Conservation (phyloP, 2,329 filamentous ascomycete genomes). For the Alternaria sp. region DNA sequence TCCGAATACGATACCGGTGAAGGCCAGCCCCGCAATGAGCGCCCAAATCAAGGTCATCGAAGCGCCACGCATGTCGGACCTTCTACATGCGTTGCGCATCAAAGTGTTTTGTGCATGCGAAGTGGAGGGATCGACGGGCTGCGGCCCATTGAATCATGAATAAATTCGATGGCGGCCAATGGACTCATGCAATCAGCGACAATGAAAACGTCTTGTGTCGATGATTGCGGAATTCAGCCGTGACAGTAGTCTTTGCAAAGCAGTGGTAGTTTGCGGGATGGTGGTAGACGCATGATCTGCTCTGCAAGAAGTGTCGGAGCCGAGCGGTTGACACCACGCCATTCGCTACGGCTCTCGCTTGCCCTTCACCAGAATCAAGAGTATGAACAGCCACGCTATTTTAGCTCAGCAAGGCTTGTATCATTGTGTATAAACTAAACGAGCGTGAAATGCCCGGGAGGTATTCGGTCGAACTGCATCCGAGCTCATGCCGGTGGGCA, state of each 20-base stretch:
- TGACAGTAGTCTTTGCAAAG: too few species aligned
- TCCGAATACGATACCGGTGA: constrained; percentile 23
- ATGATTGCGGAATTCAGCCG: too few species aligned
- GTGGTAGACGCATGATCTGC: background rate
- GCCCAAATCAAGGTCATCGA: constrained; percentile 4
- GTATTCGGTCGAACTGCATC: background rate
- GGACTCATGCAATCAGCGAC: background rate
- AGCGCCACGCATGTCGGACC: constrained; percentile 5
- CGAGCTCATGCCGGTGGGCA: background rate
- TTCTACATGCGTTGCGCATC: constrained; percentile 4
- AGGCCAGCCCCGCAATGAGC: constrained; percentile 8
- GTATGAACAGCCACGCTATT: background rate
- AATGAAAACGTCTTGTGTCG: background rate
- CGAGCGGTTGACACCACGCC: constrained; percentile 1
- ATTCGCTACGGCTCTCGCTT: constrained; percentile 3
- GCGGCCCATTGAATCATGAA: background rate
- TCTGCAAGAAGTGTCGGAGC: background rate
- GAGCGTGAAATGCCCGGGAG: background rate
- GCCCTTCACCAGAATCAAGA: background rate
- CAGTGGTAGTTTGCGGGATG: too few species aligned
- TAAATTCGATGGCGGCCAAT: background rate
- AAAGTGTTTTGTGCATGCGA: background rate
- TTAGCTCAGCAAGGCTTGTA: background rate
- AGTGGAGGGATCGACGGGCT: background rate
- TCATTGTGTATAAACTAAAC: background rate